Evolutionary conservation across 2,329 filamentous ascomycete species (phyloP), one percentile per base, ranked within the genome.

Genomic region (Neofusicoccum cordaticola): DNA sequence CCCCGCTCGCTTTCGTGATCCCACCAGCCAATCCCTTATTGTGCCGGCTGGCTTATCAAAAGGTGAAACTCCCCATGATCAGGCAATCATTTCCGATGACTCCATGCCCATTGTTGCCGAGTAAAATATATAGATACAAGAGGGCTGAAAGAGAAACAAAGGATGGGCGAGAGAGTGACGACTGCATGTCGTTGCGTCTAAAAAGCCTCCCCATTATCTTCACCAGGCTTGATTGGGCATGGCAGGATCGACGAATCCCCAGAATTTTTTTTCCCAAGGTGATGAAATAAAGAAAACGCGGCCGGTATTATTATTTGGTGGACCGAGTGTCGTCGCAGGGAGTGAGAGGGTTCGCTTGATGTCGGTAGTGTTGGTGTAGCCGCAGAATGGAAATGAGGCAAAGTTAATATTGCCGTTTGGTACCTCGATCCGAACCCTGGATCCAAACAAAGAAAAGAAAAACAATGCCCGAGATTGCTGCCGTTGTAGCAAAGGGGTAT

Each of bases 401-500:
- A 45, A 13, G n/a, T 15, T 13, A 31, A 31, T 12, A 19, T 57
- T 37, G 53, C 53, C 53, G 39, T 45, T 22, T 31, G 39, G 39
- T 22, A n/a, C 4, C 39, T 5, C 19, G 12, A 12, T 35, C 35
- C 39, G 37, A n/a, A 15, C 15, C 53, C 19, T n/a, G 39, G 39
- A 34, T 44, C 39, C 19, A 42, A 44, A 57, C 9, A 37, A 37
- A 47, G 19, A 17, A 45, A 45, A 22, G 19, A 41, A 57, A 44
- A 45, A 57, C 39, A 45, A 44, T 34, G 22, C 44, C 42, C 41
- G 56, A 60, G 56, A 4, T 47, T 60, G 56, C 56, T 47, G 17
- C n/a, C 56, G 27, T 60, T 47, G 41, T 42, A 47, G 53, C 39
- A 47, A 12, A 44, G 56, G 53, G 41, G 56, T 60, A 60, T 60